Conservation (phyloP, 2,329 filamentous ascomycete genomes). For the Colletotrichum spinosum region DNA sequence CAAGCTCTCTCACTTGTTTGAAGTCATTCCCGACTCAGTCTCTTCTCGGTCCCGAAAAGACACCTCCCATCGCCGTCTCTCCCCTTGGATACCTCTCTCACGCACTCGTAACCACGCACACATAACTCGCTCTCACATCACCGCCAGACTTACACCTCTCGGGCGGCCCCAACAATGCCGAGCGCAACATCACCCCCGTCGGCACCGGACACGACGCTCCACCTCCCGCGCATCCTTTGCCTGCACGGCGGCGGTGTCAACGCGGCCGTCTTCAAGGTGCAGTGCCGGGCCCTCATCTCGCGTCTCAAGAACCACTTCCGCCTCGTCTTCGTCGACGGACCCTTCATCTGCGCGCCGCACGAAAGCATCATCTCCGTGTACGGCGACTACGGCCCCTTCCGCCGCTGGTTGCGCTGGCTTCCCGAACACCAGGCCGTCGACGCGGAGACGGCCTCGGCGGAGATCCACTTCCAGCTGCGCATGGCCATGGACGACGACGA, state of each 20-base stretch:
- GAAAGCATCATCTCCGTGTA: constrained; percentile 74
- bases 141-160: neutral
- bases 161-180: constrained; percentile 19
- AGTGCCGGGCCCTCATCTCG: constrained; percentile 68
- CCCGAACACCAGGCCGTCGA: constrained; percentile 66
- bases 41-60: no score
- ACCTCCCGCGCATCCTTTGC: constrained; percentile 77
- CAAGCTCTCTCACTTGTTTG: no score
- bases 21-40: no score
- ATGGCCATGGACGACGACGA: constrained; percentile 65
- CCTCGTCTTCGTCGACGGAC: constrained; percentile 78
- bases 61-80: no score
- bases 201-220: constrained; percentile 32
- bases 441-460: constrained; percentile 52
- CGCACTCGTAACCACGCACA: neutral
- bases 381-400: constrained; percentile 73
- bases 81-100: no score
- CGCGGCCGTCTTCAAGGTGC: constrained; percentile 74
- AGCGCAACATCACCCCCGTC: constrained; percentile 19
- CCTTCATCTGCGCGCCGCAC: constrained; percentile 72
- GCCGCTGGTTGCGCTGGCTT: constrained; percentile 71
- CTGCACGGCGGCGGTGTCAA: constrained; percentile 85
- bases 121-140: constrained; percentile 1
- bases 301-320: constrained; percentile 70
- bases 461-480: constrained; percentile 53